Evolutionary conservation across 371 early-diverging fungal species (phyloP).

Genomic region (Mortierella sp.): DNA sequence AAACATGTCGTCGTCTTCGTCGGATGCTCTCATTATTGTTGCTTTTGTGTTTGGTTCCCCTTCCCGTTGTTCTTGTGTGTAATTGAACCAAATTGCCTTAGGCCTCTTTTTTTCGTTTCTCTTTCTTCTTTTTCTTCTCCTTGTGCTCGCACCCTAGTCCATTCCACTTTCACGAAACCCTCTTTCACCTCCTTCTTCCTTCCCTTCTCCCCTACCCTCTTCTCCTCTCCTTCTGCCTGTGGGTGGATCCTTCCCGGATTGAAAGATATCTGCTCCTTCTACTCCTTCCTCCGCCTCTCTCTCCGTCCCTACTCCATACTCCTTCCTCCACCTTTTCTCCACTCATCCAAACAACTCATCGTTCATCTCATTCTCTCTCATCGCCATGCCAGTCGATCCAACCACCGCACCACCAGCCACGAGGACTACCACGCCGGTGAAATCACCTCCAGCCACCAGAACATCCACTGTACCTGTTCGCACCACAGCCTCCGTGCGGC

Average conservation of each 20-base stretch:
- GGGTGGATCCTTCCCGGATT: constrained; percentile 40
- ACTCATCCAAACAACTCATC: neutral
- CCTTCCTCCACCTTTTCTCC: neutral
- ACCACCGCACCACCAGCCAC: neutral
- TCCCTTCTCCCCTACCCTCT: neutral
- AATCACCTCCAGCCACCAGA: constrained; percentile 1
- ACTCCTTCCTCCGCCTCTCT: neutral
- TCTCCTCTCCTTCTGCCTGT: constrained; percentile 6
- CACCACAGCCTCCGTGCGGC: neutral
- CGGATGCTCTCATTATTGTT: neutral
- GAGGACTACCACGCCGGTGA: neutral
- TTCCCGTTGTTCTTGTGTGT: neutral
- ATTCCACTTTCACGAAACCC: constrained; percentile 4
- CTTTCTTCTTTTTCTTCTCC: neutral
- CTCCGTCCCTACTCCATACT: neutral
- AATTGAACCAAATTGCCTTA: neutral
- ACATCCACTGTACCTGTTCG: neutral
- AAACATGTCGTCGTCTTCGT: neutral
- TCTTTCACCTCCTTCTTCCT: neutral
- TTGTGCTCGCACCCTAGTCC: constrained; percentile 7
- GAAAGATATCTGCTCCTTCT: constrained; percentile 36
- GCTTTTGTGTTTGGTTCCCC: neutral
- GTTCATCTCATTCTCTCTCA: constrained; percentile 11
- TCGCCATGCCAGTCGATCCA: neutral
- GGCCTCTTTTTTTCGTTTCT: neutral